Evolutionary conservation across 805 yeast genomes (phyloP), one percentile per base, ranked within the genome.

Genomic region (Tetrapisispora namnaoensis): DNA sequence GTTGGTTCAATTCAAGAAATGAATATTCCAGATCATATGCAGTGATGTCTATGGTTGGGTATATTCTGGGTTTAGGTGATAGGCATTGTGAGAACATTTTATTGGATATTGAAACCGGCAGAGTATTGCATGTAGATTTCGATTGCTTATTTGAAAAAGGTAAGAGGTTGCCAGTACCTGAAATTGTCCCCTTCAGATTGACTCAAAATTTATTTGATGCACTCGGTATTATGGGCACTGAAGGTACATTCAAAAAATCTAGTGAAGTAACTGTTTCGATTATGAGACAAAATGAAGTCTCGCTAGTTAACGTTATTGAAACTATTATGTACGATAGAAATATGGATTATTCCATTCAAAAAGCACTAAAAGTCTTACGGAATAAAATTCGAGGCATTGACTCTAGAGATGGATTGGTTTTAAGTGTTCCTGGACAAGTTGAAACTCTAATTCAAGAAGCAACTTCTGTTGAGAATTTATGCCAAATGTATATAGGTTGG

Each of bases 21-120:
- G 72, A 74, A 35, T 95, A 77, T 61, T 80, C 86, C 0, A 72
- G 95, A 48, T 80, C 96, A 0, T 73, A 85, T 27, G 96, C 97
- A 0, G 98, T 91, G 0, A 93, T 95, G 99, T 89, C 97, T 0
- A 88, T 93, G 72, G 95, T 91, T 5, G 99, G 99, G 0, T 87
- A 86, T 62, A 79, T 93, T 42, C 72, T 93, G 27, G 99, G 99
- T 9, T 73, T 93, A 45, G 99, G 99, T 22, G 99, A 93, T 66
- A 74, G 99, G 37, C 99, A 93, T 62, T 85, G 96, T 56, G 99
- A 93, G 60, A 93, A 93, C 60, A 79, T 93, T 20, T 67, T 93
- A 48, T 70, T 91, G 37, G 76, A 82, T 57, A 82, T 83, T 52
- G 76, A 73, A 39, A 76, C 82, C 3, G 99, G 99, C 1, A 80